Base-by-base conservation (phyloP, 768 basidiomycete genomes). In the Mycena vitilis region DNA sequence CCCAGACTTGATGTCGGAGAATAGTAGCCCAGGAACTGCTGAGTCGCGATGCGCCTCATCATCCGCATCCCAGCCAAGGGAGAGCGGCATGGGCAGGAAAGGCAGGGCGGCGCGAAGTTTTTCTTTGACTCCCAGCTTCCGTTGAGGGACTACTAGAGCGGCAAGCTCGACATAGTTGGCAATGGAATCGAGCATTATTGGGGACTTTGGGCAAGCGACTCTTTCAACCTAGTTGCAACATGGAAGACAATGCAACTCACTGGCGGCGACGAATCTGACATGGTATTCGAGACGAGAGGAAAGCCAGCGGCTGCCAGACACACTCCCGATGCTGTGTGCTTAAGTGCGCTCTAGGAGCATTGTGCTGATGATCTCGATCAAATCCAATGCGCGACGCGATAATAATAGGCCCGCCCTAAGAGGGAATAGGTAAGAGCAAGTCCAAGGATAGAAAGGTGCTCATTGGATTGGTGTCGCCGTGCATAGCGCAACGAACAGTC, bases 1-100 rank as follows among this genome's bases (percentile, higher is more conserved):
- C 20, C 57, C 57, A 15, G 57, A 47, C 4, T 23, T 11, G 25
- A 59, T 59, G 38, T 59, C 57, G 10, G 57, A 59, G 13, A 59
- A 18, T 44, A 45, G n/a, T 12, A 61, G 37, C 15, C 60, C 48
- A 7, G 37, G 37, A 4, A 61, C 36, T 10, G 37, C 38, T 1
- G 51, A 52, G 51, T 53, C 60, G 6, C 15, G 60, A 2, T 38
- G 49, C 25, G 25, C 25, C 20, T 62, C 49, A 12, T 53, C 60
- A 13, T 53, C 60, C 25, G 38, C 25, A 18, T 62, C 60, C 60
- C 60, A 62, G 20, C 60, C 60, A 1, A 62, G 51, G 18, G 60
- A 52, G 16, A 62, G 60, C 16, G 60, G 60, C 60, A 62, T 62
- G 40, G 60, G 60, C 2, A 62, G 60, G 30, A 52, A 62, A 5